These are phyloP conservation scores for Pseudonitzschia multiseries DNA, from an alignment of 108 stramenopile species.

Conservation along the genomic window DNA sequence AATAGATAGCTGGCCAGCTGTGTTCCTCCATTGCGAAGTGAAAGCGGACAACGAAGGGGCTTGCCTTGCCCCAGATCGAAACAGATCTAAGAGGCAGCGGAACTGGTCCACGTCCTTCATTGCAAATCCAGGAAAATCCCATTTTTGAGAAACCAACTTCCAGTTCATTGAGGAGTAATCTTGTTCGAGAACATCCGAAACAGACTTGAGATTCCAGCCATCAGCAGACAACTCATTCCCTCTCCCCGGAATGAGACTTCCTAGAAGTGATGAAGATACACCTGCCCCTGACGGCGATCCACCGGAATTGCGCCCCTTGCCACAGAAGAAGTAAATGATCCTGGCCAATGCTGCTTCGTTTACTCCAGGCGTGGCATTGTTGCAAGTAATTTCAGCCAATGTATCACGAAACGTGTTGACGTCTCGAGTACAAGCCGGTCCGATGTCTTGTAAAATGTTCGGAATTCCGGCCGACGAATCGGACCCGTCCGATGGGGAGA, in stretches of 20 bases:
- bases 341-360: conserved; percentile 79
- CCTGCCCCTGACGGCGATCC: conserved; percentile 42
- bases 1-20: conserved; percentile 77
- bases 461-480: conserved; percentile 55
- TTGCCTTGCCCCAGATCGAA: conserved; percentile 60
- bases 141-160: conserved; percentile 68
- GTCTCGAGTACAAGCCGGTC: conserved; percentile 78
- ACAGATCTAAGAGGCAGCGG: conserved; percentile 74
- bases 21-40: conserved; percentile 77
- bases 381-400: conserved; percentile 49
- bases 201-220: conserved; percentile 89
- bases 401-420: conserved; percentile 75
- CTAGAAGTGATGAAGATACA: conserved; percentile 60
- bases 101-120: conserved; percentile 73
- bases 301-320: conserved; percentile 39
- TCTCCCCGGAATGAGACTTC: conserved; percentile 53
- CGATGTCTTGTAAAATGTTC: conserved; percentile 81
- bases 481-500: conserved; percentile 34
- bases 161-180: conserved; percentile 86
- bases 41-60: conserved; percentile 64
- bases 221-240: conserved; percentile 21
- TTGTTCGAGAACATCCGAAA: conserved; percentile 73
- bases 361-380: conserved; percentile 31
- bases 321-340: conserved; percentile 83
- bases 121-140: conserved; percentile 87